Base-by-base conservation (phyloP, 345 rosid species). In the Sisymbrium irio region DNA sequence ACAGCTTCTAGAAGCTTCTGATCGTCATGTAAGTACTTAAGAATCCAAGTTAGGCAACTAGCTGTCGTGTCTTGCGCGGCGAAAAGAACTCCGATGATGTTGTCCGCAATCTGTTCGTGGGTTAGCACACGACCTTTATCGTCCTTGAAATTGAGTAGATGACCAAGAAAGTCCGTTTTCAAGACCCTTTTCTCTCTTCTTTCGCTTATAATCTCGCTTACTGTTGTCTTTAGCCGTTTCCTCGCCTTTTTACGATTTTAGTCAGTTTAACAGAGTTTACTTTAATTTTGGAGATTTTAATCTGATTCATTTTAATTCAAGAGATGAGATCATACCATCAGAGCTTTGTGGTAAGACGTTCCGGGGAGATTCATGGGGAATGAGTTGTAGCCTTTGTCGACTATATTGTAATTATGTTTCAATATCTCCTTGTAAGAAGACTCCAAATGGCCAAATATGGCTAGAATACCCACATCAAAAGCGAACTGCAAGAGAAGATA, bases 1-100 rank as follows among this genome's bases (percentile, higher is more conserved):
- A 93, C 84, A 71, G 88, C 85, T 74, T 87, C 85, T 4, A 87
- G 79, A 78, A 90, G 84, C 65, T 80, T 83, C 11, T 64, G 82
- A 70, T 90, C 80, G 67, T 87, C 85, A 46, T 78, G 84, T 22
- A 93, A 88, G 78, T 84, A 90, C 72, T 90, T 93, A 61, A 93
- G 82, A 75, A 90, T 84, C 98, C 98, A 93, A 20, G 98, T 90
- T 45, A 90, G 57, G 69, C 79, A 78, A 69, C 96, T 87, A 42
- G 98, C 98, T 25, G 97, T 93, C 12, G 98, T 93, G 85, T 90
- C 97, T 80, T 86, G 96, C 6, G 97, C 97, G 0, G 98, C 98
- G 67, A 90, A 93, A 20, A 93, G 83, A 15, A 87, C 97, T 67
- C 98, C 98, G 18, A 90, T 83, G 42, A 89, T 81, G 77, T 93